Evolutionary conservation across 495 filamentous ascomycete genomes (phyloP).

Genomic region (Xylaria bambusicola): DNA sequence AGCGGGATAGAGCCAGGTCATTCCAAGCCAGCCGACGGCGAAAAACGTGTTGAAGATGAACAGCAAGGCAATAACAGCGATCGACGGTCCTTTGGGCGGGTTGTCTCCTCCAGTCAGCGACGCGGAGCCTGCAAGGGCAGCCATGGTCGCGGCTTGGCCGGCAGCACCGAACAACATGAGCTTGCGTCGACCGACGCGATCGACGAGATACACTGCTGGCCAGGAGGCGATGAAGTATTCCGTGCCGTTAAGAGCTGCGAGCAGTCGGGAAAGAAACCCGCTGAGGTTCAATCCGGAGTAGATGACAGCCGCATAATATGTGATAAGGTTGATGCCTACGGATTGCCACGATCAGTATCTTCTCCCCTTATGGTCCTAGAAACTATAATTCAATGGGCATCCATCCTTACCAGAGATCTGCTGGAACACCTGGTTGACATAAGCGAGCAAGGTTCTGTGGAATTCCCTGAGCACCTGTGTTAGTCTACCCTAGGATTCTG

Average conservation of each 20-base stretch:
- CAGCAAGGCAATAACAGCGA: slow-evolving; percentile 58
- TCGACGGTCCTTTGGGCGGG: slow-evolving; percentile 32
- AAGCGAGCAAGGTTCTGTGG: slow-evolving; percentile 69
- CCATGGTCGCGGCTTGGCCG: slow-evolving; percentile 71
- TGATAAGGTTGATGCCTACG: slow-evolving; percentile 68
- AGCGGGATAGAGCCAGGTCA: slow-evolving; percentile 71
- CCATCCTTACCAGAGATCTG: slow-evolving; percentile 58
- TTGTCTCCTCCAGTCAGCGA: slow-evolving; percentile 27
- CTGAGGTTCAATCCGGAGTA: slow-evolving; percentile 57
- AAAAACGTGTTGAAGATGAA: slow-evolving; percentile 81
- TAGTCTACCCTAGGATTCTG: slow-evolving; percentile 5
- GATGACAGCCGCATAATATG: slow-evolving; percentile 71
- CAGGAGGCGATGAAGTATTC: slow-evolving; percentile 75
- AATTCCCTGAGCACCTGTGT: slow-evolving; percentile 54
- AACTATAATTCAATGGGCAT: background rate
- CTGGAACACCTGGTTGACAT: slow-evolving; percentile 79
- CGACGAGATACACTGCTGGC: slow-evolving; percentile 69
- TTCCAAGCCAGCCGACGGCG: slow-evolving; percentile 74
- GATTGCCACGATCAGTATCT: background rate
- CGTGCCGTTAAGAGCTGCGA: slow-evolving; percentile 73
- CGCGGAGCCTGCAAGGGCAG: slow-evolving; percentile 58
- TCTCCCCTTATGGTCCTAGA: too few relatives aligned
- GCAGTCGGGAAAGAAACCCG: slow-evolving; percentile 58
- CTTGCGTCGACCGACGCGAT: slow-evolving; percentile 60
- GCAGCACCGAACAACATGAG: slow-evolving; percentile 73